Evolutionary conservation across 2,329 filamentous ascomycete species (phyloP), one percentile per base, ranked within the genome.

Genomic region (Calonectria multiphialidica): DNA sequence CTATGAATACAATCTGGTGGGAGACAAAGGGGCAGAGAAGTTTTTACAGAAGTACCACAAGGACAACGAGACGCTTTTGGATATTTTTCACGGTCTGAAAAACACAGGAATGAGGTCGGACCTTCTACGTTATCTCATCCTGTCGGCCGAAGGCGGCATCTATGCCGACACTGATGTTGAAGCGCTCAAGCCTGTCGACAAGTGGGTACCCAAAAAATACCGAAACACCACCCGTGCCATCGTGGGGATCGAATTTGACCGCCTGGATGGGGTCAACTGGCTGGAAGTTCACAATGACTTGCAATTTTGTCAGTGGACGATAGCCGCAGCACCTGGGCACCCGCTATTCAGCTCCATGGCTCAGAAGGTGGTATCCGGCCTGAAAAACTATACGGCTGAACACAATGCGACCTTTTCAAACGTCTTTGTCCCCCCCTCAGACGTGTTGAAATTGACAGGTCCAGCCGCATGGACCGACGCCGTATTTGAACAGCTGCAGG

Each of bases 141-240:
- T 82, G 9, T 49, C 40, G 10, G 69, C 66, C 3, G 79, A 83
- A 49, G 83, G 84, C 16, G 84, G 87, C n/a, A 77, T 87, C 6
- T 92, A 91, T 80, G 85, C 89, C 25, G 90, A 92, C 75, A 90
- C 91, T 61, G 90, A 92, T 76, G 90, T 91, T 16, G 86, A 90
- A 76, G 87, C 88, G 8, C 80, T 91, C 18, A 85, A 85, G 37
- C 86, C 90, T 0, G 81, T 91, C 64, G 82, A 88, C 40, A 18
- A 59, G 3, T 82, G 80, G 79, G 63, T 82, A 3, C 77, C 79
- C 12, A 42, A 61, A 8, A 18, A 70, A 1, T 28, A 76, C 25
- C 76, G 72, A 8, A 72, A 74, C 66, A 33, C 68, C 21, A 76
- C 75, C 5, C 70, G 75, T 4, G 71, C 80, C 12, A 63, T 84